Percentiles rank a stretch among this genome's conserved stretches.
Evolutionary conservation across 148 eudicot genomes (phyloP).

Genomic region (Camellia lanceoleosa): DNA sequence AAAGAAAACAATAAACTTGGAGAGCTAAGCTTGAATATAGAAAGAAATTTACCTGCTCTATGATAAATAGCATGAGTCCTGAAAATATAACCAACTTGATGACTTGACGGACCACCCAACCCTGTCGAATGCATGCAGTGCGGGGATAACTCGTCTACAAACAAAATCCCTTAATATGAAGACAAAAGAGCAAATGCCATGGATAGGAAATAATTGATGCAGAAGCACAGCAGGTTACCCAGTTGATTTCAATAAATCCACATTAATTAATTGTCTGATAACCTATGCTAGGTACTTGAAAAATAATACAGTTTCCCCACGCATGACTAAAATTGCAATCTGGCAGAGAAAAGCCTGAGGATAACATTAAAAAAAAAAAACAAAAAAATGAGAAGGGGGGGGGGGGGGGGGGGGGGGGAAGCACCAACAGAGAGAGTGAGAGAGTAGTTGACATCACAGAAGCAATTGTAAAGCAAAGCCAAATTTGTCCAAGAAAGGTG

Average conservation of each 20-base stretch:
- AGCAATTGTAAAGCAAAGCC: no score
- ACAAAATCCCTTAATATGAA: constrained; percentile 19
- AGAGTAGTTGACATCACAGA: no score
- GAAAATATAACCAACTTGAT: constrained; percentile 85
- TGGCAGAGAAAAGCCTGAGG: no score
- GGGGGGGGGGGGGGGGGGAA: no score
- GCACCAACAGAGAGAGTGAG: no score
- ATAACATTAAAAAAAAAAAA: no score
- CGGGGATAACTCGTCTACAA: constrained; percentile 88
- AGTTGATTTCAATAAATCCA: not conserved
- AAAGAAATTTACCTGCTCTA: constrained; percentile 66
- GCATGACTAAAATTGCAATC: no score
- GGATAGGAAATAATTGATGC: not conserved
- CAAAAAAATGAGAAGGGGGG: no score
- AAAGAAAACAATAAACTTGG: not conserved
- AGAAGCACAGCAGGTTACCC: not conserved
- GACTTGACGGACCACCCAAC: constrained; percentile 87
- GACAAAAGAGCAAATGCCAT: constrained; percentile 11
- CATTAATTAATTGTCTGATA: not conserved
- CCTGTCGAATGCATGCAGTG: constrained; percentile 62
- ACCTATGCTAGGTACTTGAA: no score
- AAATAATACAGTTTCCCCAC: no score
- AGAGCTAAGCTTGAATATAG: not conserved
- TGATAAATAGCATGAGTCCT: constrained; percentile 92
- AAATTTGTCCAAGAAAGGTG: no score